Conservation (phyloP, 2,329 filamentous ascomycete species). For the Pseudogymnoascus sp. region DNA sequence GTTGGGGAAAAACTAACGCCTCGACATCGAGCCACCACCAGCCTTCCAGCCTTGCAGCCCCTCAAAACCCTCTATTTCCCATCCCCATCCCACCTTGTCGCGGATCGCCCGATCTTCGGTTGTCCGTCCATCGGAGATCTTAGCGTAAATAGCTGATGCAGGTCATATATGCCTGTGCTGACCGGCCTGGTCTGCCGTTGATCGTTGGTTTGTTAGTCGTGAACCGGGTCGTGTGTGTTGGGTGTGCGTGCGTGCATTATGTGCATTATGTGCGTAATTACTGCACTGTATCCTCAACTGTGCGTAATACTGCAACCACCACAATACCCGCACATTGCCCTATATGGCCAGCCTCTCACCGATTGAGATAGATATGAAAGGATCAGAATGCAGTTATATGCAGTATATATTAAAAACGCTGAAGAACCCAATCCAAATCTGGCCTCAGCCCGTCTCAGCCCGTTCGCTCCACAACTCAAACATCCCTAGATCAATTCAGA, state of each 20-base stretch:
- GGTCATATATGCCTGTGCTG: background rate
- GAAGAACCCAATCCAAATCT: background rate
- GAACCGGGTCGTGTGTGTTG: background rate
- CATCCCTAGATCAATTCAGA: background rate
- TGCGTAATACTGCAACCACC: background rate
- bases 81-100: background rate
- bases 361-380: background rate
- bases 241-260: background rate
- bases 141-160: background rate
- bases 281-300: background rate
- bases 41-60: background rate
- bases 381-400: background rate
- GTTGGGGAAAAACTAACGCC: background rate
- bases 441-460: background rate
- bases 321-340: background rate
- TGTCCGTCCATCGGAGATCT: slow-evolving; percentile 4
- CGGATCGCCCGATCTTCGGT: background rate
- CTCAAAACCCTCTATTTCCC: background rate
- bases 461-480: background rate
- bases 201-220: background rate
- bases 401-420: slow-evolving; percentile 1
- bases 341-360: background rate
- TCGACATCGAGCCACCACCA: background rate
- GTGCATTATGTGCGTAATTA: background rate
- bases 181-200: background rate